Evolutionary conservation across 1,139 yeast genomes (phyloP).

Genomic region (Candida sp.): DNA sequence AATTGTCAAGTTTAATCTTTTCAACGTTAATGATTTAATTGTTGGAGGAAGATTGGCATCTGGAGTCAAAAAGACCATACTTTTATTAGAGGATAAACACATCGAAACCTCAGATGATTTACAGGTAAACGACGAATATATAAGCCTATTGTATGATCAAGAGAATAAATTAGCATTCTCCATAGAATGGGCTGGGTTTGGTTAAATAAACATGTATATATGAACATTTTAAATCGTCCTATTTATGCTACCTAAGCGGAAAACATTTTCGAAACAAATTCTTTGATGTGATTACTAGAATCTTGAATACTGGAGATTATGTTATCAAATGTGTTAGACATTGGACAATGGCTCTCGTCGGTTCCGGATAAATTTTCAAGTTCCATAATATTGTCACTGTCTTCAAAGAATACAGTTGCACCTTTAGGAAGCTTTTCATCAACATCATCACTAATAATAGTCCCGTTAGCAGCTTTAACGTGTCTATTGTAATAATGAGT

Average conservation of each 20-base stretch:
- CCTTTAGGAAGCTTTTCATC: conserved; percentile 1
- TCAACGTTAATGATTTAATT: conserved; percentile 54
- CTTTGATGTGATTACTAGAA: not conserved
- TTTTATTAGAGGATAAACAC: conserved; percentile 47
- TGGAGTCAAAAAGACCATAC: conserved; percentile 85
- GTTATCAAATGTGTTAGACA: not conserved
- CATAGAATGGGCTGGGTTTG: conserved; percentile 83
- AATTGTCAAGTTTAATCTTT: conserved; percentile 53
- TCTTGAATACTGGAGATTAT: not conserved
- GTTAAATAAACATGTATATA: conserved; percentile 25
- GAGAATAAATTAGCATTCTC: conserved; percentile 43
- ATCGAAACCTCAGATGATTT: conserved; percentile 8
- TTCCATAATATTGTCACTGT: not conserved
- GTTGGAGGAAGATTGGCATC: conserved; percentile 91
- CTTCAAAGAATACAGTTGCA: not conserved
- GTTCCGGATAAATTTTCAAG: not conserved
- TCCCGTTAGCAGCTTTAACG: conserved; percentile 41
- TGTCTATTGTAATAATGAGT: conserved; percentile 31
- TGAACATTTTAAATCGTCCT: not conserved
- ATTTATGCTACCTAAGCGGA: not conserved
- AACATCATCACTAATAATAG: conserved; percentile 22
- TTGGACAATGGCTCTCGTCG: not conserved
- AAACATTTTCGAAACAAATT: not conserved
- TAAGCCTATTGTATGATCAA: not conserved
- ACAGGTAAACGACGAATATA: conserved; percentile 5